phyloP scores from a whole-genome alignment of 805 yeast genomes.

The Barnettozyma sp. region DNA sequence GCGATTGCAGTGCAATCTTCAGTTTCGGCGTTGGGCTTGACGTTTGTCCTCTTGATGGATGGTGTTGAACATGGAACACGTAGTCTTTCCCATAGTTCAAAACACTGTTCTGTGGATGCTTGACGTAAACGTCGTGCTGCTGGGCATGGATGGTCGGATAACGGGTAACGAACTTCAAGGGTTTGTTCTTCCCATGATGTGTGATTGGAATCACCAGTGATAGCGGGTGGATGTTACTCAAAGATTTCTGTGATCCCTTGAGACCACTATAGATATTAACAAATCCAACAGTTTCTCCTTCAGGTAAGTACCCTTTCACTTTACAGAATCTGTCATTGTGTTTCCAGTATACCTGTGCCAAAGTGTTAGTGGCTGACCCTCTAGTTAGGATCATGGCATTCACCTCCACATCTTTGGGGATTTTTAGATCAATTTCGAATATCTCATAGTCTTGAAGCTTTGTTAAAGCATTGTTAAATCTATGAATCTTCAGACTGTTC shows the following conservation, averaged over 20 bases:
- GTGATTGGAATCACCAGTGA: slow-evolving; percentile 68
- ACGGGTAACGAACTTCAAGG: slow-evolving; percentile 61
- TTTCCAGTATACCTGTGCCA: slow-evolving; percentile 76
- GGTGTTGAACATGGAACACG: slow-evolving; percentile 56
- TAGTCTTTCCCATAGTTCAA: slow-evolving; percentile 53
- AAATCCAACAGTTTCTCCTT: slow-evolving; percentile 58
- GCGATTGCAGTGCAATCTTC: slow-evolving; percentile 70
- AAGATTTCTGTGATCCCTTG: slow-evolving; percentile 50
- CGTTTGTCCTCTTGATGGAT: slow-evolving; percentile 25
- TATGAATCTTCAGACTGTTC: slow-evolving; percentile 50
- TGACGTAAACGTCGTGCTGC: slow-evolving; percentile 69
- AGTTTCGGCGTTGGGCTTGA: slow-evolving; percentile 28
- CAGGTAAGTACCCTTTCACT: slow-evolving; percentile 77
- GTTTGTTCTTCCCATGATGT: slow-evolving; percentile 60
- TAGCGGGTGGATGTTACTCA: slow-evolving; percentile 57
- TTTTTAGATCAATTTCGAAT: slow-evolving; percentile 66
- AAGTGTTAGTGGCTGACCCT: slow-evolving; percentile 37
- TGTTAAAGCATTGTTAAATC: slow-evolving; percentile 72
- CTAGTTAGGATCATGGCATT: slow-evolving; percentile 52
- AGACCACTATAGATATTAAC: slow-evolving; percentile 68
- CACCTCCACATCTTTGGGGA: slow-evolving; percentile 66
- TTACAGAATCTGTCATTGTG: slow-evolving; percentile 59
- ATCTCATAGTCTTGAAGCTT: slow-evolving; percentile 69
- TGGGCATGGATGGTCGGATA: slow-evolving; percentile 66
- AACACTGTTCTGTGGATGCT: slow-evolving; percentile 73